Evolutionary conservation across 1,139 yeast species (phyloP).

Genomic region (Yamadazyma friedrichii): DNA sequence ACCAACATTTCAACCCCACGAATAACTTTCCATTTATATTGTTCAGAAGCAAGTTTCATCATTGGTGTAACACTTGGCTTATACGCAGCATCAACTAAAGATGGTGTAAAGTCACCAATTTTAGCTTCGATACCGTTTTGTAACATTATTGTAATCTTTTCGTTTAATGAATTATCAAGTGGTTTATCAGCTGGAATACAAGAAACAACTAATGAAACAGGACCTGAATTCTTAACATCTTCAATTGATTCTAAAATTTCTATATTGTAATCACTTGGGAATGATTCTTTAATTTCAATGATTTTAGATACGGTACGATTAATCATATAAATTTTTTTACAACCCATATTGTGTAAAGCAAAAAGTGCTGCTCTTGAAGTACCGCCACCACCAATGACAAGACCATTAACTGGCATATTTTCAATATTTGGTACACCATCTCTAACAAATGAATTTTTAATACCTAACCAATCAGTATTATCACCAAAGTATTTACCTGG

Average conservation of each 20-base stretch:
- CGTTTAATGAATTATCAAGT: slow-evolving; percentile 52
- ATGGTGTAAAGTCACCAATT: slow-evolving; percentile 42
- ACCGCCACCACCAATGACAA: slow-evolving; percentile 96
- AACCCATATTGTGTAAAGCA: slow-evolving; percentile 81
- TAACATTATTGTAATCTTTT: slow-evolving; percentile 49
- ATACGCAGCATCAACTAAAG: slow-evolving; percentile 87
- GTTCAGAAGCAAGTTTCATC: slow-evolving; percentile 68
- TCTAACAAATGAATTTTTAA: slow-evolving; percentile 61
- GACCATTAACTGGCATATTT: slow-evolving; percentile 44
- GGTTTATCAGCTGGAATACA: slow-evolving; percentile 90
- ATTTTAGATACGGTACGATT: slow-evolving; percentile 79
- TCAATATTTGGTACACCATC: slow-evolving; percentile 56
- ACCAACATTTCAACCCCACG: slow-evolving; percentile 92
- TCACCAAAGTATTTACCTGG: slow-evolving; percentile 67
- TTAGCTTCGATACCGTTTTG: slow-evolving; percentile 30
- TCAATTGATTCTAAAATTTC: slow-evolving; percentile 53
- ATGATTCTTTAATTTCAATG: slow-evolving; percentile 52
- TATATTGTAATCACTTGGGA: slow-evolving; percentile 63
- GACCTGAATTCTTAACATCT: slow-evolving; percentile 38
- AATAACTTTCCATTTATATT: slow-evolving; percentile 65
- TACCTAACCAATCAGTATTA: slow-evolving; percentile 96
- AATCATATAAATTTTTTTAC: slow-evolving; percentile 69
- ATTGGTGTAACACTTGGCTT: slow-evolving; percentile 84
- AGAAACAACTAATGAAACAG: slow-evolving; percentile 67
- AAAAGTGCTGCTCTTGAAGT: slow-evolving; percentile 93